Percentiles rank a stretch among this genome's conserved stretches.
phyloP scores from a whole-genome alignment of 1,139 yeast species.

The Pichia sp. region DNA sequence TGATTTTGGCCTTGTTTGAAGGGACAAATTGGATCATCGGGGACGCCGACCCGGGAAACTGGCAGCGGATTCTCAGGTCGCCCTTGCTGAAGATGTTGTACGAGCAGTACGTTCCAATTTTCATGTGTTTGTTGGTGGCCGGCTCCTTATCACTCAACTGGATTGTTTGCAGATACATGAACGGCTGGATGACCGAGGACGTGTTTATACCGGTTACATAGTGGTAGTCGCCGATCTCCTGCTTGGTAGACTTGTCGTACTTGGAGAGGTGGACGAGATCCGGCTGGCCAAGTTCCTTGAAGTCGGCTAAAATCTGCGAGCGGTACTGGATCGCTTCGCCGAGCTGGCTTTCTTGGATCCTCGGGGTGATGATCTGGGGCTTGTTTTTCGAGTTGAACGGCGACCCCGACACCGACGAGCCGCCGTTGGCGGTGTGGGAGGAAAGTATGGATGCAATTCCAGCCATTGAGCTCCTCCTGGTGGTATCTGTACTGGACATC shows the following conservation, averaged over 20 bases:
- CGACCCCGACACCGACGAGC: conserved; percentile 3
- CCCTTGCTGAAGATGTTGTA: conserved; percentile 47
- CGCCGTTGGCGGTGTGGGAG: background rate
- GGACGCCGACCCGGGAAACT: conserved; percentile 30
- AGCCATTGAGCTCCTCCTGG: conserved; percentile 10
- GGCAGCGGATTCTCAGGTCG: conserved; percentile 41
- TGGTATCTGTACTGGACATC: conserved; percentile 10
- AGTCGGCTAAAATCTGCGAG: conserved; percentile 24
- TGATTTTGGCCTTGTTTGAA: conserved; percentile 19
- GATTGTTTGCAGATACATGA: conserved; percentile 72
- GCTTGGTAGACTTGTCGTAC: conserved; percentile 35
- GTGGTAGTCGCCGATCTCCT: conserved; percentile 54
- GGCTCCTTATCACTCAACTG: conserved; percentile 25
- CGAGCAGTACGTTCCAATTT: conserved; percentile 45
- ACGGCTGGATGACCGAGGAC: conserved; percentile 55
- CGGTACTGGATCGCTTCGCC: conserved; percentile 33
- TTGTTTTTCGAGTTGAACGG: conserved; percentile 11
- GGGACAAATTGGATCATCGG: conserved; percentile 32
- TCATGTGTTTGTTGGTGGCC: conserved; percentile 28
- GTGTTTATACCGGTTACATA: conserved; percentile 64
- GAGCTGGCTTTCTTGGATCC: conserved; percentile 29
- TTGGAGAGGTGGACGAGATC: conserved; percentile 73
- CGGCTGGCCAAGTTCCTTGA: conserved; percentile 73
- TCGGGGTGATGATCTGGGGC: conserved; percentile 27
- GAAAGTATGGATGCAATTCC: conserved; percentile 5